Conservation (phyloP, 352 stramenopile species). For the Globisporangium sylvaticum region DNA sequence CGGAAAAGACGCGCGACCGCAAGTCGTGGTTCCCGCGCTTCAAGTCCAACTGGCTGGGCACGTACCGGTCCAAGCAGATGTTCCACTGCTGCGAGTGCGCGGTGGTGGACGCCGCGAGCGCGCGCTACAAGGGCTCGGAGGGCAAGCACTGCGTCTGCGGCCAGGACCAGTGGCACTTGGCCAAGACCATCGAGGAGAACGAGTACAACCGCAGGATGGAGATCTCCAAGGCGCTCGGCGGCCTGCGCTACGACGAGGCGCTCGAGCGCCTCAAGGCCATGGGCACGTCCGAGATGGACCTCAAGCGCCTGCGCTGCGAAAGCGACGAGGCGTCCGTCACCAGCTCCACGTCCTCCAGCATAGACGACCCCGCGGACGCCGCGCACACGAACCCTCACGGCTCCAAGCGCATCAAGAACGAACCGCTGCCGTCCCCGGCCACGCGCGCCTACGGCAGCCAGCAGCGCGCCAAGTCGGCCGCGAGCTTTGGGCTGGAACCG, state of each 20-base stretch:
- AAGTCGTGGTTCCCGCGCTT: constrained; percentile 87
- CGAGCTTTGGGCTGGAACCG: constrained; percentile 14
- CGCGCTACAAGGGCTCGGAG: constrained; percentile 74
- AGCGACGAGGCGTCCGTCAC: constrained; percentile 28
- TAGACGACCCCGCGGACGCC: constrained; percentile 2
- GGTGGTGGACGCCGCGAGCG: constrained; percentile 34
- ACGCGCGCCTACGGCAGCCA: constrained; percentile 24
- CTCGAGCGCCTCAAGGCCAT: constrained; percentile 57
- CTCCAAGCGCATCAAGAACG: constrained; percentile 20
- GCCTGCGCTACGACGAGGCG: constrained; percentile 81
- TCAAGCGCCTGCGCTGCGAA: constrained; percentile 40
- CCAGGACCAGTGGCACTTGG: constrained; percentile 79
- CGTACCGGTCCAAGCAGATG: constrained; percentile 85
- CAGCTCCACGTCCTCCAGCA: constrained; percentile 19
- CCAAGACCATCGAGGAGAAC: constrained; percentile 74
- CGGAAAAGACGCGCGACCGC: constrained; percentile 84
- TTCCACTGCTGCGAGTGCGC: constrained; percentile 83
- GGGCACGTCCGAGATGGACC: constrained; percentile 55
- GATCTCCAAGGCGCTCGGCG: constrained; percentile 74
- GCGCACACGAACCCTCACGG: neutral
- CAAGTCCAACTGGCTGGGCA: constrained; percentile 87
- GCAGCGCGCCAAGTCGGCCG: constrained; percentile 4
- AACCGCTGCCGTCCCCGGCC: constrained; percentile 19
- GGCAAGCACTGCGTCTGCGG: constrained; percentile 80
- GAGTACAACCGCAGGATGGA: constrained; percentile 86